Conservation (phyloP, 208 protist species). For the Spongospora subterranea region DNA sequence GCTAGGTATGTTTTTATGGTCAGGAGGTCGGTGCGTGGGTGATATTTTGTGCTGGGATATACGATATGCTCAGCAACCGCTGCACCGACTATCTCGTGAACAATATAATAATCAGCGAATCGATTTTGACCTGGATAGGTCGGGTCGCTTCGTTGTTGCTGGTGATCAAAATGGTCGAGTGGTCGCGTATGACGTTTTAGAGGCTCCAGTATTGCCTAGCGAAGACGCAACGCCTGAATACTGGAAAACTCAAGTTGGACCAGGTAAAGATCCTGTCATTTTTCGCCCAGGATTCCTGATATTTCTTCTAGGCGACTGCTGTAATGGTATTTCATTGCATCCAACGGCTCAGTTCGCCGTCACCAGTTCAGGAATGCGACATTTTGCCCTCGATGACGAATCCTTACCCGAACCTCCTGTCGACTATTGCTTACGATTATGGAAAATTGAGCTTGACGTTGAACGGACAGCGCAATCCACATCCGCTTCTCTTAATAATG, state of each 20-base stretch:
- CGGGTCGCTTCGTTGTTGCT: background rate
- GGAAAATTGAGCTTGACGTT: background rate
- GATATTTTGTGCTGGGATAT: slow-evolving; percentile 71
- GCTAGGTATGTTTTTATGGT: background rate
- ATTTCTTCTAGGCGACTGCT: background rate
- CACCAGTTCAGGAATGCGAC: background rate
- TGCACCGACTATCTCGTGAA: background rate
- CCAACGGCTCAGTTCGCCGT: background rate
- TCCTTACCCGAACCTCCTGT: background rate
- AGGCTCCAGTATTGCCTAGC: slow-evolving; percentile 5
- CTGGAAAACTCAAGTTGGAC: background rate
- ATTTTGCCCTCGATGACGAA: background rate
- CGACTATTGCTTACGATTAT: background rate
- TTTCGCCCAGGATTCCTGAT: background rate
- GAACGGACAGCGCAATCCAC: background rate
- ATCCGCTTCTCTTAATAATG: no score
- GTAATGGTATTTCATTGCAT: background rate
- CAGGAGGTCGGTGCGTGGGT: slow-evolving; percentile 64
- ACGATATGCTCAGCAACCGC: slow-evolving; percentile 45
- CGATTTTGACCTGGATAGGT: slow-evolving; percentile 61
- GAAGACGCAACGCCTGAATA: background rate
- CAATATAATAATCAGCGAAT: slow-evolving; percentile 65
- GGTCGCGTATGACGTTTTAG: background rate
- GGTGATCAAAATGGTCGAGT: slow-evolving; percentile 4
- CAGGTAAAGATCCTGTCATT: background rate